Percentiles rank a stretch among this genome's conserved stretches.
Conservation (phyloP, 805 yeast species). For the Schwanniomyces polymorphus region DNA sequence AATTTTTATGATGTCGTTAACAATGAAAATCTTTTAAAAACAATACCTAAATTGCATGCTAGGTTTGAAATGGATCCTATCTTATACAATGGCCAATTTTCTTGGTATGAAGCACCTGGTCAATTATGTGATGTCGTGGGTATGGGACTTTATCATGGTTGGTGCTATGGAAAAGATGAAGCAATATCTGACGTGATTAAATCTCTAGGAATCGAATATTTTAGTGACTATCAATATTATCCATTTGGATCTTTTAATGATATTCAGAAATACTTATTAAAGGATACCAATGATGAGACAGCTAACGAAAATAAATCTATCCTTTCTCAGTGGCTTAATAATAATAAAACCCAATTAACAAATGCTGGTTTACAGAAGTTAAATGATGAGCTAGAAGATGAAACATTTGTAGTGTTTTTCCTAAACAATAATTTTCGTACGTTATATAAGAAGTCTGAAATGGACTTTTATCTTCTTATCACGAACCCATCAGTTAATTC, state of each 20-base stretch:
- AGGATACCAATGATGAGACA: slow-evolving; percentile 10
- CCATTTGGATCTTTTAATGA: slow-evolving; percentile 45
- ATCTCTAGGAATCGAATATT: background rate
- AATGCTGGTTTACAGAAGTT: slow-evolving; percentile 57
- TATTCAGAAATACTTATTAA: slow-evolving; percentile 55
- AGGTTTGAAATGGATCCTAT: slow-evolving; percentile 76
- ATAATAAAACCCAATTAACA: slow-evolving; percentile 77
- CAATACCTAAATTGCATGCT: slow-evolving; percentile 62
- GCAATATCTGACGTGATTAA: background rate
- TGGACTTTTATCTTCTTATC: slow-evolving; percentile 59
- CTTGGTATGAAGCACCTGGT: slow-evolving; percentile 49
- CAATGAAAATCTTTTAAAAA: slow-evolving; percentile 43
- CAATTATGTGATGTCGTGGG: slow-evolving; percentile 59
- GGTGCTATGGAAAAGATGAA: slow-evolving; percentile 49
- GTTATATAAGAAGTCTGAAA: slow-evolving; percentile 49
- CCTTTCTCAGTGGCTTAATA: slow-evolving; percentile 44
- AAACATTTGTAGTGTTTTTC: slow-evolving; percentile 70
- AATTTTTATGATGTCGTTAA: slow-evolving; percentile 14
- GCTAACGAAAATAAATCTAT: slow-evolving; percentile 12
- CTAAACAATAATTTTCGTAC: slow-evolving; percentile 90
- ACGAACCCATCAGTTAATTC: slow-evolving; percentile 69
- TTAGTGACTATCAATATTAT: slow-evolving; percentile 16
- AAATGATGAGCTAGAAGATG: slow-evolving; percentile 44
- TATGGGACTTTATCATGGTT: slow-evolving; percentile 75
- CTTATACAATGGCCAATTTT: slow-evolving; percentile 54